These are phyloP conservation scores for Penicillium sp. DNA, from an alignment of 2,329 filamentous ascomycete species.

Conservation along the genomic window DNA sequence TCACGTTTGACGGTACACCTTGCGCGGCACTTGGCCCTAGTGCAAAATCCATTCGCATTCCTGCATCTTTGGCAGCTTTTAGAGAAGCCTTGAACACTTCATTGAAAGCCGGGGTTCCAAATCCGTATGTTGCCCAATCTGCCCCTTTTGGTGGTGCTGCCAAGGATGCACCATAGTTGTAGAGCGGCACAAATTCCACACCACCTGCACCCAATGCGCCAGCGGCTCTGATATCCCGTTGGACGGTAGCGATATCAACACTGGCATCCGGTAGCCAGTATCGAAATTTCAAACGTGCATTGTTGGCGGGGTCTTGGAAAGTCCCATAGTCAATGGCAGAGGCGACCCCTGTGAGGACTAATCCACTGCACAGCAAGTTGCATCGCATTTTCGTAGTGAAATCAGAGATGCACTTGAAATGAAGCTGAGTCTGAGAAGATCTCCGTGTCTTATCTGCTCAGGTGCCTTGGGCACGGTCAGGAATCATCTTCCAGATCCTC, in stretches of 20 bases:
- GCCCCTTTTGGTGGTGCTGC: slow-evolving; percentile 16
- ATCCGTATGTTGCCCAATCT: slow-evolving; percentile 44
- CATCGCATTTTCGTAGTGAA: not conserved
- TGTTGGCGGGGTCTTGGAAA: not conserved
- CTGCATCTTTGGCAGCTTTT: slow-evolving; percentile 37
- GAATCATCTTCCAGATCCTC: not conserved
- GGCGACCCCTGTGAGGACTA: not conserved
- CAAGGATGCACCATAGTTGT: slow-evolving; percentile 36
- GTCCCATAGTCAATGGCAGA: not conserved
- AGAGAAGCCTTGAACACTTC: slow-evolving; percentile 29
- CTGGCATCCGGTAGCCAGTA: slow-evolving; percentile 46
- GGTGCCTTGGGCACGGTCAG: not conserved
- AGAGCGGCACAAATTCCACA: slow-evolving; percentile 43
- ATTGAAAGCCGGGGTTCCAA: slow-evolving; percentile 38
- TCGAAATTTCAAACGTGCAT: slow-evolving; percentile 23
- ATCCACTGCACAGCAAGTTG: not conserved
- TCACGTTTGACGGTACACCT: slow-evolving; percentile 44
- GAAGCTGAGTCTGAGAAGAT: not conserved
- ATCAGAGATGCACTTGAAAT: not conserved
- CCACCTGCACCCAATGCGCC: slow-evolving; percentile 40
- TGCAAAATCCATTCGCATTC: slow-evolving; percentile 48
- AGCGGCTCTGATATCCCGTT: slow-evolving; percentile 34
- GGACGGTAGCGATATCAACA: slow-evolving; percentile 29
- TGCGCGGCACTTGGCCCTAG: slow-evolving; percentile 52
- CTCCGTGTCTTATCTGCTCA: not conserved